Conservation (phyloP, 78 protist genomes). For the Goniomonas avonlea region DNA sequence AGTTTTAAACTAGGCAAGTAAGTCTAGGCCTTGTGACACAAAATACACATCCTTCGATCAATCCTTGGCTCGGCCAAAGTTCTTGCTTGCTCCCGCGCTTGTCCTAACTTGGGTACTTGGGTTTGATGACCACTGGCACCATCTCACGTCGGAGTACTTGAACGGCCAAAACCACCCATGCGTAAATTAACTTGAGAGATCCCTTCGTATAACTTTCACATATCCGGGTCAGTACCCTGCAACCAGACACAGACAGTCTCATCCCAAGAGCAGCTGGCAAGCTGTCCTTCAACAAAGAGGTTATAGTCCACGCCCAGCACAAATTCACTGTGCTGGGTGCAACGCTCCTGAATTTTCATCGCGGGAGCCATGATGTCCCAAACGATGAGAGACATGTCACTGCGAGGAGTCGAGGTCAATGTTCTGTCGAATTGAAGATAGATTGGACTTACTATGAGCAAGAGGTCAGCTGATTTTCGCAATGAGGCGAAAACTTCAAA, state of each 20-base stretch:
- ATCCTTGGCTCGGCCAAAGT: too few species aligned
- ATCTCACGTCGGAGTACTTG: too few species aligned
- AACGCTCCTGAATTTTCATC: not conserved
- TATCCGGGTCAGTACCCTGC: too few species aligned
- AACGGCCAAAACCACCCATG: too few species aligned
- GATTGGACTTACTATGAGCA: slow-evolving; percentile 30
- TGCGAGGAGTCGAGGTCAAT: not conserved
- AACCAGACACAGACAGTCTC: not conserved
- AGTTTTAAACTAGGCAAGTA: too few species aligned
- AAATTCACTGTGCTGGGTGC: slow-evolving; percentile 68
- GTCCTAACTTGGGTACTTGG: too few species aligned
- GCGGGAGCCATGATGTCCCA: not conserved
- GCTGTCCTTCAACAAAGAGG: not conserved
- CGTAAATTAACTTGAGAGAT: too few species aligned
- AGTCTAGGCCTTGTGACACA: too few species aligned
- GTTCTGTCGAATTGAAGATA: not conserved
- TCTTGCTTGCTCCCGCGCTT: too few species aligned
- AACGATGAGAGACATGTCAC: not conserved
- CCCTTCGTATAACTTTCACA: too few species aligned
- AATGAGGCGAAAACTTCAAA: slow-evolving; percentile 67
- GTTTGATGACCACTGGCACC: too few species aligned
- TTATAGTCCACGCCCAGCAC: slow-evolving; percentile 66
- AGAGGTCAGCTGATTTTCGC: slow-evolving; percentile 46
- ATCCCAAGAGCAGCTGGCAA: slow-evolving; percentile 5
- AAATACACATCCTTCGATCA: too few species aligned